Evolutionary conservation across 441 rosid species (phyloP), one percentile per base, ranked within the genome.

Genomic region (Melastoma candidum): DNA sequence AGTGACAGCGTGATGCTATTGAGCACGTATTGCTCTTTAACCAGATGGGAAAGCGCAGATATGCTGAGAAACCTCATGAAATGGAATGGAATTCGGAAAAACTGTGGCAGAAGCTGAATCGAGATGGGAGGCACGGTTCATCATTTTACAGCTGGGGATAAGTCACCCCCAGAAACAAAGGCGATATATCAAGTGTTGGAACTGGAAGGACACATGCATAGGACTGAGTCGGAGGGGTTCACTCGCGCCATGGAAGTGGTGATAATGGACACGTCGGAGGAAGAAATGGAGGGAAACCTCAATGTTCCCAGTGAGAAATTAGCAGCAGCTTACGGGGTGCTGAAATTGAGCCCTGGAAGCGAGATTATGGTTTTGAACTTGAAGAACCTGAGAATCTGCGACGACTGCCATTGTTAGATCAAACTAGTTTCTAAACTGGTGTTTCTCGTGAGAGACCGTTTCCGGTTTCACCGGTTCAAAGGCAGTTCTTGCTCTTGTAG

Each of bases 211-310:
- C 65, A 85, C 65, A 73, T 77, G 27, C 63, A 57, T 36, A 56
- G 49, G 48, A 68, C 79, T 0, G 82, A 76, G 75, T 57, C 61
- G 66, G 76, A 73, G 26, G 94, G 90, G 4, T 90, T 76, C 66
- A 71, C 77, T 48, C 76, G 83, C 14, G 64, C 68, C 11, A 78
- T 80, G 0, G 95, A 84, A 32, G 72, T 86, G 77, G 95, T 82
- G 66, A 68, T 79, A 71, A 84, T 90, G 94, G 94, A 90, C 71
- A 80, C 82, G 0, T 82, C 85, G 11, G 88, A 83, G 66, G 95
- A 84, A 69, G 97, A 89, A 71, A 89, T 77, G 67, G 90, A 84
- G 52, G 83, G 60, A 66, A 89, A 84, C 51, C 60, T 84, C 77
- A 65, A 63, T 63, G 65, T 66, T 58, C 97, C 85, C 26, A 85